Conservation (phyloP, 768 basidiomycete species). For the Inosperma sp. region DNA sequence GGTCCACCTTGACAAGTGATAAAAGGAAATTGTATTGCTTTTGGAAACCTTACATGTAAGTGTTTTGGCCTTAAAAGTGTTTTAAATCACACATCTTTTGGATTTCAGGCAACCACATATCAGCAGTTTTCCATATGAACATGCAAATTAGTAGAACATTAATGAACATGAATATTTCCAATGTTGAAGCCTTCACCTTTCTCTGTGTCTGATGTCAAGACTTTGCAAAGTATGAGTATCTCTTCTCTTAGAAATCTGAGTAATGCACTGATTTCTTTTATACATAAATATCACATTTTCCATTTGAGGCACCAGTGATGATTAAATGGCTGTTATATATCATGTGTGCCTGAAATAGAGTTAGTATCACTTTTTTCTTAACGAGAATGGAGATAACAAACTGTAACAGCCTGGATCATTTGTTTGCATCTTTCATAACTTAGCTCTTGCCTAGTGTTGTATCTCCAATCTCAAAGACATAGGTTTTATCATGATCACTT, state of each 20-base stretch:
- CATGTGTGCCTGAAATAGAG: background rate
- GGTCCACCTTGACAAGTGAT: background rate
- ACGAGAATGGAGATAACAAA: background rate
- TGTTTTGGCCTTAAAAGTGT: background rate
- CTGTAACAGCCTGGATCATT: constrained; percentile 12
- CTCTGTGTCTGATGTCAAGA: background rate
- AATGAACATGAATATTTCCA: background rate
- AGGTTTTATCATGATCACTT: constrained; percentile 13
- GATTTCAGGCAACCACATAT: constrained; percentile 3
- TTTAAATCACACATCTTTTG: background rate
- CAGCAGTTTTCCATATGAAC: background rate
- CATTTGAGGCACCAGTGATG: constrained; percentile 1
- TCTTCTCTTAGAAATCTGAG: background rate
- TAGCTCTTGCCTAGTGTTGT: constrained; percentile 8
- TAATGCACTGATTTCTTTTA: background rate
- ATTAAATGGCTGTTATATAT: background rate
- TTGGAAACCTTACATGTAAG: background rate
- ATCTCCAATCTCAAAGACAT: constrained; percentile 5
- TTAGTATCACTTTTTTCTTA: background rate
- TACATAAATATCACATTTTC: constrained; percentile 2
- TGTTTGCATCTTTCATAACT: background rate
- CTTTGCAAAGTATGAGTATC: background rate
- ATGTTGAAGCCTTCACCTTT: background rate
- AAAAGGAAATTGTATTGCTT: background rate
- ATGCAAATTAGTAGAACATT: background rate